These are phyloP conservation scores for Malassezia furfur DNA, from an alignment of 1,284 basidiomycete species.

Conservation along the genomic window DNA sequence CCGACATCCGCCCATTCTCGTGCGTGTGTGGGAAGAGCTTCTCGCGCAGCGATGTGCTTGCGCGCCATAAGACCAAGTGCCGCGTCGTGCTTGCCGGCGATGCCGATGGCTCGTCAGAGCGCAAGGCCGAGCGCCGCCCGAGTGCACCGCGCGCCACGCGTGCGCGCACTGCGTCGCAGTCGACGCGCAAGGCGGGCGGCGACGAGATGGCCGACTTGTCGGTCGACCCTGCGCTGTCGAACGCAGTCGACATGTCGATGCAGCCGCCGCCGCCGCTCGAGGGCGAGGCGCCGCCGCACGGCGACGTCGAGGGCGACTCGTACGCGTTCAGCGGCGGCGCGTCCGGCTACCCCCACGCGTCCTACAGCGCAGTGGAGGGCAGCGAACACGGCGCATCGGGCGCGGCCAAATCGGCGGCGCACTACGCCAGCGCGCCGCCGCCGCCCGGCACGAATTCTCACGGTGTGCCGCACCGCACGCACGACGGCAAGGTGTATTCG, in stretches of 20 bases:
- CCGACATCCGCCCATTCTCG: slow-evolving; percentile 44
- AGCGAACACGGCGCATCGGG: not conserved
- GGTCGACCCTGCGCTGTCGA: slow-evolving; percentile 15
- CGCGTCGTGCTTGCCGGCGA: slow-evolving; percentile 30
- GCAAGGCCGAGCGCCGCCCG: not conserved
- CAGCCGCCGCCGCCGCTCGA: slow-evolving; percentile 17
- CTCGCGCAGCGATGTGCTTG: slow-evolving; percentile 43
- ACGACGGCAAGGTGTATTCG: slow-evolving; percentile 12
- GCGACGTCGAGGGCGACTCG: not conserved
- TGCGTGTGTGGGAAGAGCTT: slow-evolving; percentile 47
- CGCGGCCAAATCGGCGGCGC: not conserved
- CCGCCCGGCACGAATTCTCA: not conserved
- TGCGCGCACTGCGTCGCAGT: not conserved
- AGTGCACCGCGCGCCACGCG: slow-evolving; percentile 7
- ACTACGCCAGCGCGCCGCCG: not conserved
- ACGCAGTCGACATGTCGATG: slow-evolving; percentile 15
- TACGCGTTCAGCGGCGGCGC: not conserved
- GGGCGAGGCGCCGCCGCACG: not conserved
- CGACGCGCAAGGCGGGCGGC: slow-evolving; percentile 1
- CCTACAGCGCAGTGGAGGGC: not conserved
- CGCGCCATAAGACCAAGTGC: slow-evolving; percentile 44
- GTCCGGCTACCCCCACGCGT: not conserved
- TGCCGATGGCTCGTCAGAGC: not conserved
- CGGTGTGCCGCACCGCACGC: slow-evolving; percentile 2
- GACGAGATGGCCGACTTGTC: slow-evolving; percentile 4